Percentiles rank a stretch among this genome's conserved stretches.
Evolutionary conservation across 2,329 filamentous ascomycete genomes (phyloP).

Genomic region (Venturia pyrina): DNA sequence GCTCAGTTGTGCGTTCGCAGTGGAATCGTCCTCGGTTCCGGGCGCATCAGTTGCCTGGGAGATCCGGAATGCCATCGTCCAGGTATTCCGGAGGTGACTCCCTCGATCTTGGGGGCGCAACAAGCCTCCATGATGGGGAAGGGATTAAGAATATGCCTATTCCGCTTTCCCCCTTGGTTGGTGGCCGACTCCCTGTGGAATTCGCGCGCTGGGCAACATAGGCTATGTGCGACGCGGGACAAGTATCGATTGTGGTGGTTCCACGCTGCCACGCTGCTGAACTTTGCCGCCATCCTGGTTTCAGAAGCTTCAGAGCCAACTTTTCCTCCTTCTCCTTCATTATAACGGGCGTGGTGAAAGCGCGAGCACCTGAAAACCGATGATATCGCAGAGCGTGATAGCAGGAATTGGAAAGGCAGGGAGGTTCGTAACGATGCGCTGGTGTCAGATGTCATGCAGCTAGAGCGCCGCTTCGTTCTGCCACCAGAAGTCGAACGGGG

Average conservation of each 20-base stretch:
- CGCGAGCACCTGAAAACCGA: not conserved
- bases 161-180: not conserved
- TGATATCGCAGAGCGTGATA: not conserved
- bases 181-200: not conserved
- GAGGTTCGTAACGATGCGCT: not conserved
- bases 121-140: not conserved
- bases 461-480: not conserved
- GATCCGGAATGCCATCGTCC: not conserved
- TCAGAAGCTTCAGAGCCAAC: not conserved
- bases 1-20: not conserved
- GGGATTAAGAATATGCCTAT: not conserved
- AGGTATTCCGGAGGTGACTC: not conserved
- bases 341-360: not conserved
- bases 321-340: not conserved
- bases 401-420: not conserved
- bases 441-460: not conserved
- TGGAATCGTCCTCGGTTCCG: no score
- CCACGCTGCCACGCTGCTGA: not conserved
- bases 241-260: not conserved
- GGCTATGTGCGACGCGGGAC: not conserved
- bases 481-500: not conserved
- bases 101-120: not conserved
- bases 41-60: not conserved
- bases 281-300: not conserved
- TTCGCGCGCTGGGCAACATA: not conserved